phyloP scores from a whole-genome alignment of 2,329 filamentous ascomycete species.

The Aspergillus piperis region DNA sequence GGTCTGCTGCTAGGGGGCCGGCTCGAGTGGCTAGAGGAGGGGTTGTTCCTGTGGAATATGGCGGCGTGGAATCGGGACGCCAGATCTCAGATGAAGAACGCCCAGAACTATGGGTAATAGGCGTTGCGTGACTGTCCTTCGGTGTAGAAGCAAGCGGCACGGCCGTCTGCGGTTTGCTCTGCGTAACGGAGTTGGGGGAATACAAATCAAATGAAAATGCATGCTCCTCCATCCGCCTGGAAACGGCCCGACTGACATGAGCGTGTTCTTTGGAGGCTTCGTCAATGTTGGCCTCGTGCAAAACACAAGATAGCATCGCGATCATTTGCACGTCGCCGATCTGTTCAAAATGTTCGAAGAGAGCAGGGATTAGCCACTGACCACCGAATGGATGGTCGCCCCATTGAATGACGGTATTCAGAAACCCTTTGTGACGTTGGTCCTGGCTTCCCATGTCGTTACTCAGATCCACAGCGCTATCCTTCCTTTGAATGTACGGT shows the following conservation, averaged over 20 bases:
- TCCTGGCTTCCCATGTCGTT: constrained; percentile 35
- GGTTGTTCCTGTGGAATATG: constrained; percentile 56
- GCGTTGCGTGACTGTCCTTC: constrained; percentile 33
- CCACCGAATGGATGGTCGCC: constrained; percentile 58
- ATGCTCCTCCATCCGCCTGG: constrained; percentile 47
- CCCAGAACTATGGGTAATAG: constrained; percentile 48
- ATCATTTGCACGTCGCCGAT: constrained; percentile 66
- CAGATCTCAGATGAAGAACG: constrained; percentile 55
- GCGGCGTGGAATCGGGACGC: constrained; percentile 52
- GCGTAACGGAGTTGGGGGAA: constrained; percentile 44
- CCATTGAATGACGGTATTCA: constrained; percentile 55
- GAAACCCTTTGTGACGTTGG: constrained; percentile 37
- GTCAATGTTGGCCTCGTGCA: constrained; percentile 53
- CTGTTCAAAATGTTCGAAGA: constrained; percentile 62
- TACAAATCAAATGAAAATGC: constrained; percentile 52
- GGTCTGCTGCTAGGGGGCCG: constrained; percentile 42
- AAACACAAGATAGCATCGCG: constrained; percentile 64
- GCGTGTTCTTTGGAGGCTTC: constrained; percentile 29
- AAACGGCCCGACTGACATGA: constrained; percentile 15
- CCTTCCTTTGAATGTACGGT: constrained; percentile 44
- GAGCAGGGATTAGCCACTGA: constrained; percentile 57
- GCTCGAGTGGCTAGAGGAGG: constrained; percentile 50
- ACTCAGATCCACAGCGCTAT: constrained; percentile 36
- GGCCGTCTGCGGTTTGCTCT: constrained; percentile 45
- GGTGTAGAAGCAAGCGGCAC: constrained; percentile 35